Conservation (phyloP, 441 rosid genomes). For the Adansonia madagascariensis region DNA sequence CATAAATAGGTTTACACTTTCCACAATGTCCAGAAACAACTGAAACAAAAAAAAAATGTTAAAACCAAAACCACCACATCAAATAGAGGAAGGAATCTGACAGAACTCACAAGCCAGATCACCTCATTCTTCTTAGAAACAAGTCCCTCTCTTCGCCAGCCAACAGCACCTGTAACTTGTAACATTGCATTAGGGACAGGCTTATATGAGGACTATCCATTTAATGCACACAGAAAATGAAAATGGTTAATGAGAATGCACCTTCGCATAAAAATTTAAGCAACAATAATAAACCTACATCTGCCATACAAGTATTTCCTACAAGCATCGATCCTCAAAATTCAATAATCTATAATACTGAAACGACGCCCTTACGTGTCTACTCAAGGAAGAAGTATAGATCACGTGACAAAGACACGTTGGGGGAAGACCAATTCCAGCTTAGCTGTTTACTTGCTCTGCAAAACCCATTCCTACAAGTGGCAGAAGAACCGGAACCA, state of each 20-base stretch:
- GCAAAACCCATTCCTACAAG: too few species aligned
- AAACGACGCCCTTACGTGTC: too few species aligned
- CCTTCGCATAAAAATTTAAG: slow-evolving; percentile 15
- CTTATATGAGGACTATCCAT: slow-evolving; percentile 74
- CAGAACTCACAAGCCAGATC: slow-evolving; percentile 22
- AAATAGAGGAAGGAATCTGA: slow-evolving; percentile 8
- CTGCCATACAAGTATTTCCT: slow-evolving; percentile 2
- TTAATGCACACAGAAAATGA: slow-evolving; percentile 23
- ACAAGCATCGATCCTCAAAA: neutral
- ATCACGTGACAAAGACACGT: too few species aligned
- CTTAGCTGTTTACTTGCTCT: too few species aligned
- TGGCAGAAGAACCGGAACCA: too few species aligned
- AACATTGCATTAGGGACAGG: slow-evolving; percentile 96
- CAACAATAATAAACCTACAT: slow-evolving; percentile 13
- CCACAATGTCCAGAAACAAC: slow-evolving; percentile 97
- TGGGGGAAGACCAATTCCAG: too few species aligned
- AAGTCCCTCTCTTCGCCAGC: slow-evolving; percentile 99
- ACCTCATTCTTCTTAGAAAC: slow-evolving; percentile 94
- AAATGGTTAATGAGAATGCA: slow-evolving; percentile 24
- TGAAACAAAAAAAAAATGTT: slow-evolving; percentile 33
- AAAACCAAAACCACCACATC: slow-evolving; percentile 27
- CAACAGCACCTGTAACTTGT: slow-evolving; percentile 99
- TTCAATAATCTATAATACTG: neutral
- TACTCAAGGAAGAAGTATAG: too few species aligned
- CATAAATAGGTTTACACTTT: slow-evolving; percentile 97